Evolutionary conservation across 768 basidiomycete genomes (phyloP).

Genomic region (Tephrocybe rancida): DNA sequence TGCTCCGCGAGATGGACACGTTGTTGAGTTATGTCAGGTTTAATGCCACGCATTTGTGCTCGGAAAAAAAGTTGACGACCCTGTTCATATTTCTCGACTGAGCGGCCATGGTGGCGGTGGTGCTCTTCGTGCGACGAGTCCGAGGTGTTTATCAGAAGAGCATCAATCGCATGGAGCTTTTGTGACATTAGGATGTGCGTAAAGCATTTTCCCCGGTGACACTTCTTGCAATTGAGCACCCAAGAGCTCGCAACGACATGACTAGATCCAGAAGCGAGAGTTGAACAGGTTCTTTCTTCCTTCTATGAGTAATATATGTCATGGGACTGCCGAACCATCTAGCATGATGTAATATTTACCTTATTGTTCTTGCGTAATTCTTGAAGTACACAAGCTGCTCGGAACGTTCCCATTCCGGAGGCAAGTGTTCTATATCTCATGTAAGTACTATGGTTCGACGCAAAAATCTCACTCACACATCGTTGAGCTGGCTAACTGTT

Average conservation of each 20-base stretch:
- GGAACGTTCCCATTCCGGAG: constrained; percentile 21
- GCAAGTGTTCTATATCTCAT: neutral
- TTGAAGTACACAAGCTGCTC: constrained; percentile 31
- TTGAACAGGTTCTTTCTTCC: constrained; percentile 17
- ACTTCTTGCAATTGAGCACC: constrained; percentile 39
- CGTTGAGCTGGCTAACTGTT: neutral
- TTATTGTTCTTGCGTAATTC: constrained; percentile 17
- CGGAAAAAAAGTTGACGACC: constrained; percentile 15
- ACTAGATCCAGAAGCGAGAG: neutral
- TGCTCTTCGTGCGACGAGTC: constrained; percentile 29
- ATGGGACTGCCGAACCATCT: neutral
- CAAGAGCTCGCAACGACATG: constrained; percentile 24
- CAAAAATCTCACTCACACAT: neutral
- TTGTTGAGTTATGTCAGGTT: constrained; percentile 33
- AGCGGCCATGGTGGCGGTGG: constrained; percentile 33
- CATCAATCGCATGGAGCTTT: constrained; percentile 41
- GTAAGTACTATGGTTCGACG: neutral
- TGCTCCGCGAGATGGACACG: constrained; percentile 49
- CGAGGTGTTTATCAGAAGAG: constrained; percentile 28
- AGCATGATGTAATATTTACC: neutral
- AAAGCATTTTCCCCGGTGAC: constrained; percentile 42
- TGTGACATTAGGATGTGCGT: constrained; percentile 32
- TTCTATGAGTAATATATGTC: constrained; percentile 2
- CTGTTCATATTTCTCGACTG: constrained; percentile 19
- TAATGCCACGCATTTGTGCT: constrained; percentile 32